Base-by-base conservation (phyloP, 2,329 filamentous ascomycete species). In the Huntiella decipiens region DNA sequence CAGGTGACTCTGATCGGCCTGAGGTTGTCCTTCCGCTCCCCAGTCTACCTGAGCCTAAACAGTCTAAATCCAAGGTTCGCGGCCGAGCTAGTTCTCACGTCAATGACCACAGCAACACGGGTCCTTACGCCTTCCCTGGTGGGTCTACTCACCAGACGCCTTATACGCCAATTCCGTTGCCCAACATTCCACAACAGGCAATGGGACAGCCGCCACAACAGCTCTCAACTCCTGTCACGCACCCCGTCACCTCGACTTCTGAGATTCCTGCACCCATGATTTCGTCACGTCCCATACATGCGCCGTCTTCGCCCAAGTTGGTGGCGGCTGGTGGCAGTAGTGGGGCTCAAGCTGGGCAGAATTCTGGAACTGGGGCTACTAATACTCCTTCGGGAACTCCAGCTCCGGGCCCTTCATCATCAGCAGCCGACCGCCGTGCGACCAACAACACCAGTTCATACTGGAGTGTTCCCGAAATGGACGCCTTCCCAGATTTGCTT, bases 391-490 rank as follows among this genome's bases (percentile, higher is more conserved):
- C 61, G 22, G 64, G 67, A 45, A 56, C 63, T 28, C 56, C 65
- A 5, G 72, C 75, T 22, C 64, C 71, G 13, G 71, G 74, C 66
- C 68, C 69, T 8, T 68, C 71, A 5, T 44, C 43, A n/a, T 32
- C 46, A 3, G 46, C 37, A 16, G 43, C 34, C n/a, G 71, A 76
- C 53, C 68, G 70, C 38, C 72, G 71, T 49, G 60, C 62, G 7
- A 66, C 66, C 16, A 63, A 63, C 46, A 76, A 78, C 52, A 74
- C 79, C 11, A 85, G 80, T 1, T 88, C 82, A 59, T 91, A 91
- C 59, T 91, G 83, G 83, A 88, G 82, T 55, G 82, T 88, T 16
- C 80, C 79, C 1, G 83, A 91, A 61, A 71, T 79, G 46, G 79
- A 71, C 40, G 82, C 87, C 55, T 91, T 91, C 59, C 77, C 79